Evolutionary conservation across 331 rosid species (phyloP), one percentile per base, ranked within the genome.

Genomic region (Quercus lobata): DNA sequence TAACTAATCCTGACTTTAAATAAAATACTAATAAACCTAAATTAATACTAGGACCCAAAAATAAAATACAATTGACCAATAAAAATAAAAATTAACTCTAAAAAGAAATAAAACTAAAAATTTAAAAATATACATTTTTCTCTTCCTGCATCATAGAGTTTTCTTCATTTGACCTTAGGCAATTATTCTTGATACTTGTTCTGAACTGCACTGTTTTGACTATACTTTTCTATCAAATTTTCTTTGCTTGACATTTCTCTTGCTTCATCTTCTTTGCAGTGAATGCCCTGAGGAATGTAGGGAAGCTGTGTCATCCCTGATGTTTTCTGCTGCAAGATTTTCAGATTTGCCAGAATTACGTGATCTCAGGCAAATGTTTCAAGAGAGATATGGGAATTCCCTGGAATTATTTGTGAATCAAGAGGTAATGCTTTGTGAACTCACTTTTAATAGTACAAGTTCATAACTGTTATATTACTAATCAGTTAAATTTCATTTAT

Each of bases 261-360:
- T 79, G 78, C 71, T 61, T 61, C 49, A 14, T 84, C 79, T 74
- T 71, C 72, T 74, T 76, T 83, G 46, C 81, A 95, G 99, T 65
- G 97, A 92, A 82, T 96, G 99, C 88, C 99, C 98, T 5, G 97
- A 96, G 88, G 97, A 96, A 58, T 91, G 93, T 76, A 80, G 90
- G 84, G 93, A 91, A 66, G 90, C 98, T 82, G 84, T 91, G 75
- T 85, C 99, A 6, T 90, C 96, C 73, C 78, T 93, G 75, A 90
- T 90, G 97, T 49, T 86, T 84, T 93, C 98, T 5, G 98, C 99
- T 21, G 98, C 99, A 60, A 83, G 97, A 82, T 93, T 93, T 88
- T 96, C 97, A 65, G 97, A 96, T 89, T 84, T 96, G 80, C 99
- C 99, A 37, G 99, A 96, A 87, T 80, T 96, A 82, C 99, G 98